These are phyloP conservation scores for Lipomyces chichibuensis DNA, from an alignment of 805 yeast genomes.

Conservation along the genomic window DNA sequence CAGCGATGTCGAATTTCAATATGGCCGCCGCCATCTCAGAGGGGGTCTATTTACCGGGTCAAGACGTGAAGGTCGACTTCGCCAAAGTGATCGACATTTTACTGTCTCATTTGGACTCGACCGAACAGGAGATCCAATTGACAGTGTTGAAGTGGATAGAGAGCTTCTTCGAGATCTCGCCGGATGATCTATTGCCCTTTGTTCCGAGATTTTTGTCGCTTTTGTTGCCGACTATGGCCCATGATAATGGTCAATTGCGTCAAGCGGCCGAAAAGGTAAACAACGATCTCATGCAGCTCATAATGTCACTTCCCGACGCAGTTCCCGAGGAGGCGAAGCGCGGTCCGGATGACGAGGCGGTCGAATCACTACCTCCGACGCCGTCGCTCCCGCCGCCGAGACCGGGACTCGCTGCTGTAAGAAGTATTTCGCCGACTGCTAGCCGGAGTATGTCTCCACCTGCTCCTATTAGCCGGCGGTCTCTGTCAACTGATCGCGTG, in stretches of 20 bases:
- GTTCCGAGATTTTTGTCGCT: conserved; percentile 76
- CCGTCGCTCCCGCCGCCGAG: conserved; percentile 16
- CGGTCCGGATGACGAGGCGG: conserved; percentile 5
- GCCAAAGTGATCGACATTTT: conserved; percentile 79
- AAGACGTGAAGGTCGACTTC: conserved; percentile 79
- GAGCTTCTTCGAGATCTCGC: conserved; percentile 70
- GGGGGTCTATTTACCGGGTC: conserved; percentile 69
- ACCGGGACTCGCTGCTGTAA: conserved; percentile 8
- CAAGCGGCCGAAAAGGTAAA: conserved; percentile 62
- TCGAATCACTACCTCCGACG: conserved; percentile 15
- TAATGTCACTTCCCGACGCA: conserved; percentile 49
- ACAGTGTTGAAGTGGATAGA: conserved; percentile 84
- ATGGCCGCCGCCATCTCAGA: conserved; percentile 47
- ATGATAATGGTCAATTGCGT: conserved; percentile 53
- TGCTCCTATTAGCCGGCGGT: conserved; percentile 14
- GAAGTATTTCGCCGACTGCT: conserved; percentile 17
- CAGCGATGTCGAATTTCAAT: neutral
- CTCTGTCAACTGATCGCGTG: conserved; percentile 21
- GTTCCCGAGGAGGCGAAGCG: conserved; percentile 32
- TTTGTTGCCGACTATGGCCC: conserved; percentile 64
- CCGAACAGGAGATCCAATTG: conserved; percentile 74
- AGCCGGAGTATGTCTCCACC: conserved; percentile 27
- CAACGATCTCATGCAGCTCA: conserved; percentile 57
- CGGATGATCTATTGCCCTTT: conserved; percentile 71
- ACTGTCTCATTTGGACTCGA: conserved; percentile 74